Percentiles rank a stretch among this genome's conserved stretches.
Conservation (phyloP, 2,329 filamentous ascomycete species). For the Mollisiaceae sp. region DNA sequence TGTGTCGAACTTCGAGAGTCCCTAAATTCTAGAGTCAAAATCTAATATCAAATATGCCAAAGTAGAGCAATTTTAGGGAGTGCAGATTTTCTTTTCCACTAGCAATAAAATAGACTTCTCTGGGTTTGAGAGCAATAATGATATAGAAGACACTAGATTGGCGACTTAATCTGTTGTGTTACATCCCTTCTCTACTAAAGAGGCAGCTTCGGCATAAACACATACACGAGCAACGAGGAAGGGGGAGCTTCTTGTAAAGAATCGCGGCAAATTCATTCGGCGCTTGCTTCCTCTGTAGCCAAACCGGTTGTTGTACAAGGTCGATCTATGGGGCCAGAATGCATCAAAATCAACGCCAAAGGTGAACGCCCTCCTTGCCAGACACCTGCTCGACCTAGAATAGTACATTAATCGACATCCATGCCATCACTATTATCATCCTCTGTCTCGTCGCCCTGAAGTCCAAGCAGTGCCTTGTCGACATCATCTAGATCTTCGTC, state of each 20-base stretch:
- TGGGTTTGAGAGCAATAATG: too few relatives aligned
- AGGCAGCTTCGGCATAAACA: too few relatives aligned
- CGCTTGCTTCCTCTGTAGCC: neutral
- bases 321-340: neutral
- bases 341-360: neutral
- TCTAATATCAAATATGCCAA: too few relatives aligned
- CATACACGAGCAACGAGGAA: too few relatives aligned
- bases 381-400: neutral
- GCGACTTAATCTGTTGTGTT: too few relatives aligned
- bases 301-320: neutral
- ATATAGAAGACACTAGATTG: too few relatives aligned
- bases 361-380: neutral
- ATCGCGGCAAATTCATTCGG: neutral
- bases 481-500: slow-evolving; percentile 54
- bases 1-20: too few relatives aligned
- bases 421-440: slow-evolving; percentile 42
- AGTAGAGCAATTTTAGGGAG: neutral
- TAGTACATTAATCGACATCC: slow-evolving; percentile 37
- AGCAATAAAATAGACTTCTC: neutral
- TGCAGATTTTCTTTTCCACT: neutral
- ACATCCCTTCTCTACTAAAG: too few relatives aligned
- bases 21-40: too few relatives aligned
- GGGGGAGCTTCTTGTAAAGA: neutral
- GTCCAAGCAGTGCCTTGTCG: slow-evolving; percentile 45
- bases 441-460: slow-evolving; percentile 42